phyloP scores from a whole-genome alignment of 768 basidiomycete genomes.

The Amanita rubescens region DNA sequence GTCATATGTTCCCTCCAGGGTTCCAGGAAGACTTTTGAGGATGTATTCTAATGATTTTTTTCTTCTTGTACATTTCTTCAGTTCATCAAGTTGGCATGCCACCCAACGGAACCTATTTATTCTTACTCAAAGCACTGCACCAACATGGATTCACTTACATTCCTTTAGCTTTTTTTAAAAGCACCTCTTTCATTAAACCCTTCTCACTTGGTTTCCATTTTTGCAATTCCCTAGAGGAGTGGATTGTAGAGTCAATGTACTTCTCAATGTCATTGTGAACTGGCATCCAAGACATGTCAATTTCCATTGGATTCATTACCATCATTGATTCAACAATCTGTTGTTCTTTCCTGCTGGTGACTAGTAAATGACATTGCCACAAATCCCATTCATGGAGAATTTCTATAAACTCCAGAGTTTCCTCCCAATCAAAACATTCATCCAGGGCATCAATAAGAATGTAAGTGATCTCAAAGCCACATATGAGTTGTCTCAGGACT shows the following conservation, averaged over 20 bases:
- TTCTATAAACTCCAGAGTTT: neutral
- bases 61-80: no score
- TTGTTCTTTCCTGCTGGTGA: no score
- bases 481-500: neutral
- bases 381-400: neutral
- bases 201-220: no score
- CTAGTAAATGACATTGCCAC: neutral
- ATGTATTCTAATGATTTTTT: no score
- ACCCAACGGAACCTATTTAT: constrained; percentile 2
- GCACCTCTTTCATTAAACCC: neutral
- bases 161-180: neutral
- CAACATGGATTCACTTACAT: neutral
- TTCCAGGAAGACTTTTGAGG: no score
- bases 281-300: neutral
- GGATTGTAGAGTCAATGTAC: neutral
- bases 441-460: neutral
- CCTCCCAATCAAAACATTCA: neutral
- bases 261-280: neutral
- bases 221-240: neutral
- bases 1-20: no score
- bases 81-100: no score
- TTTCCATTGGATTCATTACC: neutral
- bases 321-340: no score
- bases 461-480: neutral
- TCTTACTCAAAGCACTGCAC: constrained; percentile 31